Base-by-base conservation (phyloP, 108 stramenopile species). In the Cyclotella atomus region DNA sequence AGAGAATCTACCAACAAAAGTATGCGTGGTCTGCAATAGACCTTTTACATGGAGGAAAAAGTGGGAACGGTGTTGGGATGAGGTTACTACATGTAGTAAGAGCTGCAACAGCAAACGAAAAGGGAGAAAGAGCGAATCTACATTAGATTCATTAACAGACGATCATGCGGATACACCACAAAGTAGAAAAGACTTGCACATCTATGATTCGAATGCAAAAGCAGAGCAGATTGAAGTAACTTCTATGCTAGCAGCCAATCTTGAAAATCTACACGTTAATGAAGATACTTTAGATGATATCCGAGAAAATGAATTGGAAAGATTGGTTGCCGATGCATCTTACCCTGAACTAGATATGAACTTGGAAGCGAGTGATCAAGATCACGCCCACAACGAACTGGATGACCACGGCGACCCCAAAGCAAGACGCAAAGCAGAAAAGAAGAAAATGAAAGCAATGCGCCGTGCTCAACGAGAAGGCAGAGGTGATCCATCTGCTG, bases 31-130 rank as follows among this genome's bases (percentile, higher is more conserved):
- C 6, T 87, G 87, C 49, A 45, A 68, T 16, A 56, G 86, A 21
- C 84, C 87, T 0, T 87, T 87, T 53, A 85, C 68, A 35, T 87
- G 87, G 87, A 64, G 95, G 16, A 95, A 95, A 69, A 95, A 95
- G 75, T 95, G 95, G 95, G 95, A 95, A 63, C 52, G 83, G 55
- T 76, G 74, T 46, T 95, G 95, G 95, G 92, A 93, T 41, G 87
- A 88, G 53, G 85, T 88, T 17, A 84, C 85, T 27, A 71, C 69
- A 12, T 88, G 87, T 60, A 76, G 74, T 23, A 88, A 85, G 44
- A 72, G 67, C 23, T 88, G 87, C 73, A 88, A 88, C 54, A 20
- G 47, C 19, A 54, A 80, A 44, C 35, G 68, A 14, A 70, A 45
- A 43, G 68, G 45, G 29, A 53, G 34, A 5, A 54, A 15, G 10